Evolutionary conservation across 2,329 filamentous ascomycete species (phyloP), one percentile per base, ranked within the genome.

Genomic region (Xylaria digitata): DNA sequence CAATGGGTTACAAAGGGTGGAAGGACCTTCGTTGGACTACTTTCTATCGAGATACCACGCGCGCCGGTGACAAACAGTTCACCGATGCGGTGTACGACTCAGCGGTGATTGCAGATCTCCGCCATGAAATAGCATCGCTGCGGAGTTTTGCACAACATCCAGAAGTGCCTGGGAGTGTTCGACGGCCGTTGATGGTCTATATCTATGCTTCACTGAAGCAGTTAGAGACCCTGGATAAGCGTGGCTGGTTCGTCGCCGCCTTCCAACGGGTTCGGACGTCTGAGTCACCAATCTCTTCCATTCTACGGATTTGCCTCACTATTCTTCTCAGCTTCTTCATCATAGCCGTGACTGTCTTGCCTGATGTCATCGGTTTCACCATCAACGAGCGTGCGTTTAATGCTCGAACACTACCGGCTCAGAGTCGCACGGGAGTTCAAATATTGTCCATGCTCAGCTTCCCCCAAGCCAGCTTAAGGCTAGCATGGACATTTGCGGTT

Each of bases 401-500:
- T 40, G 63, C 63, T 21, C 49, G 63, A 40, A 65, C 52, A 30
- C 19, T 65, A 6, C 57, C 63, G 5, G 63, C 63, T 17, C 63
- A 65, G 32, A 65, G 63, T 26, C 63, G 50, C 45, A 65, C 63
- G 2, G 57, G 42, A 34, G 52, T 65, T 23, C 63, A 65, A 21
- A 65, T 65, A 34, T 7, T 57, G 19, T 50, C 57, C 1, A 65
- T 65, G 63, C 57, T 65, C 4, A 30, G 4, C 50, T 65, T 48
- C 37, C 57, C 63, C 4, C 63, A 65, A 37, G 57, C 63, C 15
- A 65, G 63, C 26, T 55, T 65, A 23, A 43, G 63, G 15, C 34
- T 65, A 32, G 62, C 62, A 11, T 65, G 62, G 62, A 65, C 62
- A 42, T 65, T 65, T 26, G 62, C 62, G 37, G 62, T 65, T 19